Base-by-base conservation (phyloP, 129 eudicot species). In the Deinandra increscens region DNA sequence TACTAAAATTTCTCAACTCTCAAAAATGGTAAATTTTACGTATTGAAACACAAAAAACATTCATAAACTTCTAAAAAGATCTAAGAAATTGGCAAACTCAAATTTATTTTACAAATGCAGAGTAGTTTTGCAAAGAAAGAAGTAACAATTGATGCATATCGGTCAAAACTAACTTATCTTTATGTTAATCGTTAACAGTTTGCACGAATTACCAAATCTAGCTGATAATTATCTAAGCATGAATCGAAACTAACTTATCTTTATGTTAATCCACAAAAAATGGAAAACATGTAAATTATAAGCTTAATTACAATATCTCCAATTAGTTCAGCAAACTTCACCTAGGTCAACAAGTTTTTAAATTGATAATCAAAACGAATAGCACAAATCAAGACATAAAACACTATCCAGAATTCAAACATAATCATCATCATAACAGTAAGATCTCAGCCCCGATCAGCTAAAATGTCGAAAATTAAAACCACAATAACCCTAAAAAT, bases 271-370 rank as follows among this genome's bases (percentile, higher is more conserved):
- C 68, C 18, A 54, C 75, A 41, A 17, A 20, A 58, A 12, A 74
- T 60, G 18, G 13, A 58, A 46, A 50, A 20, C 64, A 42, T 58
- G 29, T 37, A 50, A 77, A 77, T 59, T 29, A 69, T 10, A 71
- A 60, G 48, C 70, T 50, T 36, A 46, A 73, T 48, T 37, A 48
- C 63, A 48, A 62, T 34, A 73, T 29, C 50, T 64, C 18, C 49
- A 22, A 51, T 34, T 19, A 64, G 9, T 55, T 66, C 72, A 54
- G 48, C 69, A 61, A 71, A 78, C 70, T 67, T 60, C 63, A 68
- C 36, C 74, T 70, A 66, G 71, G 77, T 78, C 74, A 74, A 69
- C 76, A 70, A 60, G 45, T 62, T 71, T 68, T 58, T 59, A 82
- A 74, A 51, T 43, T 49, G n/a, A 60, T 42, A 79, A 80, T 68